phyloP scores from a whole-genome alignment of 805 yeast species.

The Ogataea nitratoaversa region DNA sequence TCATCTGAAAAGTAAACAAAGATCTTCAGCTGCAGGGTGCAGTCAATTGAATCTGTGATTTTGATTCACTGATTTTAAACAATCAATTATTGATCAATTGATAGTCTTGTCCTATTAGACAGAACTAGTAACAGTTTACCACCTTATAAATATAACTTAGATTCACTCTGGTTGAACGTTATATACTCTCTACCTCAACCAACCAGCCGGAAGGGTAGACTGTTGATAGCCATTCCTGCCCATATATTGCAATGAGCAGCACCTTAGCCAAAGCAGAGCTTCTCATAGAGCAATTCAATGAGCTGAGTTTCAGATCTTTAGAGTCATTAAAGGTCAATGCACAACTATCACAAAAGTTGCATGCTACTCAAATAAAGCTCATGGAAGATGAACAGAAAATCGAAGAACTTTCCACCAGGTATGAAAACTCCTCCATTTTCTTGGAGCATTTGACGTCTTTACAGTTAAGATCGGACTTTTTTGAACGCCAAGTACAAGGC shows the following conservation, averaged over 20 bases:
- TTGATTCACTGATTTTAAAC: too few relatives aligned
- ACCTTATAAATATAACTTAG: too few relatives aligned
- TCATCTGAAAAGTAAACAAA: too few relatives aligned
- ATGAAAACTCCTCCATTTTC: slow-evolving; percentile 27
- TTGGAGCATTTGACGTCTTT: slow-evolving; percentile 29
- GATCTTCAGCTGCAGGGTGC: too few relatives aligned
- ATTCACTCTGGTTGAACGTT: too few relatives aligned
- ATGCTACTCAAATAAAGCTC: slow-evolving; percentile 15
- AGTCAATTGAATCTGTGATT: too few relatives aligned
- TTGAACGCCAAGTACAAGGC: slow-evolving; percentile 30
- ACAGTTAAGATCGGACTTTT: slow-evolving; percentile 30
- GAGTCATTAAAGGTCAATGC: slow-evolving; percentile 13
- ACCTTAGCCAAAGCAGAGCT: slow-evolving; percentile 5
- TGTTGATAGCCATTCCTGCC: too few relatives aligned
- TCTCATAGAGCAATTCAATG: slow-evolving; percentile 14
- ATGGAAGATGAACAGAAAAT: slow-evolving; percentile 18
- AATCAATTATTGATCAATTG: too few relatives aligned
- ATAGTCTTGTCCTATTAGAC: too few relatives aligned
- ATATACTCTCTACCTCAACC: too few relatives aligned
- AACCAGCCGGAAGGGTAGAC: too few relatives aligned
- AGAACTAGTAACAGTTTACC: too few relatives aligned
- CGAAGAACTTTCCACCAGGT: slow-evolving; percentile 19
- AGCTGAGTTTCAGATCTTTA: slow-evolving; percentile 14
- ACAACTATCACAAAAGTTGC: slow-evolving; percentile 13
- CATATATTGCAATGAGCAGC: slow-evolving; percentile 20